A percentile compares a stretch with the other conserved stretches of the same genome.
Conservation (phyloP, 768 basidiomycete species). For the Podaxis sp. region DNA sequence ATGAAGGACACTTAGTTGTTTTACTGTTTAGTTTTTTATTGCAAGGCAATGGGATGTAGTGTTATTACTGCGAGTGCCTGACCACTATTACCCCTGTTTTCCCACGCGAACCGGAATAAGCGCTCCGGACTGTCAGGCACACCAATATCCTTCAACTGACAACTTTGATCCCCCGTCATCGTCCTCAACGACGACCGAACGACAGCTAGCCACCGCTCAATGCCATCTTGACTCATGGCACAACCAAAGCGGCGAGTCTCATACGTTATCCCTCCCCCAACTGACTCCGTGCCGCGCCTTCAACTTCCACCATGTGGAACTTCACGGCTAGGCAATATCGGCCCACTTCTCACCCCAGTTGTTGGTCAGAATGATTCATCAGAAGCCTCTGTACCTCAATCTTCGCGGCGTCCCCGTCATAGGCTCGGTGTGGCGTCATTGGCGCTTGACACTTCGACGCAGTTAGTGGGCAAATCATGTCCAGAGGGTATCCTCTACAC, state of each 20-base stretch:
- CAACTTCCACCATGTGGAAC: conserved; percentile 67
- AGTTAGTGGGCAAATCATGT: conserved; percentile 56
- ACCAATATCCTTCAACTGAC: neutral
- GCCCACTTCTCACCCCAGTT: conserved; percentile 60
- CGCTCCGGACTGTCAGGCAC: neutral
- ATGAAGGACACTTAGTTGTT: neutral
- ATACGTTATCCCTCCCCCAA: conserved; percentile 81
- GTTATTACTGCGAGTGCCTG: too few species aligned
- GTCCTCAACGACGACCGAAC: neutral
- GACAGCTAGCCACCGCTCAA: neutral
- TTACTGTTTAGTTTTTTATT: neutral
- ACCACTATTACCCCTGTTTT: neutral
- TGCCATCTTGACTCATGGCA: conserved; percentile 21
- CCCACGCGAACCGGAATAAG: neutral
- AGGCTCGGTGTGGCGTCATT: conserved; percentile 84
- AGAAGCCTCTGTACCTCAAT: conserved; percentile 24
- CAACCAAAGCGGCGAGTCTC: conserved; percentile 73
- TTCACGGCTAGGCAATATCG: conserved; percentile 63
- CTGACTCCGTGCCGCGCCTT: conserved; percentile 60
- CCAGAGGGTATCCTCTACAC: conserved; percentile 91
- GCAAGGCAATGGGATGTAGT: too few species aligned
- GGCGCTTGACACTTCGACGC: conserved; percentile 84
- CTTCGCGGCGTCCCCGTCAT: conserved; percentile 67
- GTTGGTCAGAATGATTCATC: conserved; percentile 26
- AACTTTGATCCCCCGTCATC: neutral